Base-by-base conservation (phyloP, 306 rosid species). In the Arachis hypogaea region DNA sequence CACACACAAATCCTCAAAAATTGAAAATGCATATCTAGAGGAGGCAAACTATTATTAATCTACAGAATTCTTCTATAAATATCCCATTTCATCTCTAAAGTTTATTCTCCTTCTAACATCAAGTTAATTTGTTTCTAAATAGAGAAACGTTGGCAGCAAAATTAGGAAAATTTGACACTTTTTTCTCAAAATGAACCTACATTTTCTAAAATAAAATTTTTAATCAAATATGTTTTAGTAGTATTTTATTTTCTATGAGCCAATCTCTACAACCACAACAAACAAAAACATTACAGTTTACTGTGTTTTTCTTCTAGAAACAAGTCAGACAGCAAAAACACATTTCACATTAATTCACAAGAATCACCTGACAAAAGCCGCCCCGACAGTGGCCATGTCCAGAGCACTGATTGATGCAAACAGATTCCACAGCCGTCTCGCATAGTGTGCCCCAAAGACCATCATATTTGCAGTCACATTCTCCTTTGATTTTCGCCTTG, bases 351-450 rank as follows among this genome's bases (percentile, higher is more conserved):
- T 51, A 46, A 75, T 47, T 16, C 56, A 80, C 49, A 55, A 10
- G 14, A 70, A 56, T 81, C 73, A 89, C 99, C 96, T 88, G 89
- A 79, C 97, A 94, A 82, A 83, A 94, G 59, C 99, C 99, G 69
- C 97, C 95, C 44, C 87, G 94, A 72, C 99, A 94, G 54, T 80
- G 79, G 67, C 99, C 99, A 63, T 84, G 88, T 70, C 91, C 86
- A 67, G 95, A 86, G 85, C 99, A 94, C 74, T 94, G 99, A 83
- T 89, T 94, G 79, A 94, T 85, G 69, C 99, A 94, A 87, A 76
- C 68, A 63, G 90, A 88, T 75, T 79, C 76, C 56, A 89, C 97
- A 46, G 96, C 87, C 46, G 81, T 80, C 84, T 94, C 99, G 71
- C 99, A 94, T 22, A 94, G 86, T 62, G 75, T 75, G 22, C 99